Evolutionary conservation across 2,329 filamentous ascomycete species (phyloP).

Genomic region (Pseudogymnoascus sp.): DNA sequence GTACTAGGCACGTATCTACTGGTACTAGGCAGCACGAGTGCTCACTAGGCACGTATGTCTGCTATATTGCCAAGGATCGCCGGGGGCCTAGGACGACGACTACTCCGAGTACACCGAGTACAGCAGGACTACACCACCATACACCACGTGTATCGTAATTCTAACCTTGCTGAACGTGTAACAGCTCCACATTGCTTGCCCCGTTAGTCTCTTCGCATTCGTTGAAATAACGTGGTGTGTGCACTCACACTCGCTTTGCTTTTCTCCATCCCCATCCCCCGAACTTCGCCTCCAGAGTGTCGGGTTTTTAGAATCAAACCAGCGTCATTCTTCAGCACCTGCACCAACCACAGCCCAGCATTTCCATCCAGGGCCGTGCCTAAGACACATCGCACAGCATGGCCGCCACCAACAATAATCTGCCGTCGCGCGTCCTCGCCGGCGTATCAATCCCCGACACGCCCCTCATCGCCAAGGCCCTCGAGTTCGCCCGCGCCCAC

Average conservation of each 20-base stretch:
- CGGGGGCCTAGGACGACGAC: neutral
- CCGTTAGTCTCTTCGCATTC: neutral
- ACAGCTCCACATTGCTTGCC: neutral
- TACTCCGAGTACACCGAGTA: no score
- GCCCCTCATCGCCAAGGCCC: constrained; percentile 29
- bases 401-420: neutral
- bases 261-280: neutral
- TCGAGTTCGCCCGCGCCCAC: constrained; percentile 26
- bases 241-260: neutral
- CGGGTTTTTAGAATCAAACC: neutral
- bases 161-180: neutral
- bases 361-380: neutral
- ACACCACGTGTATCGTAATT: neutral
- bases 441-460: constrained; percentile 31
- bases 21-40: no score
- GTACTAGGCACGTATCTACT: no score
- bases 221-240: neutral
- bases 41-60: no score
- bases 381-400: neutral
- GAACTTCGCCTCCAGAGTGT: neutral
- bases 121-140: neutral
- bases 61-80: neutral
- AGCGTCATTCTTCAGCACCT: neutral
- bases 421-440: constrained; percentile 19
- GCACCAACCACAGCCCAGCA: neutral